Evolutionary conservation across 768 basidiomycete genomes (phyloP), one percentile per base, ranked within the genome.

Genomic region (Cantharellus anzutake): DNA sequence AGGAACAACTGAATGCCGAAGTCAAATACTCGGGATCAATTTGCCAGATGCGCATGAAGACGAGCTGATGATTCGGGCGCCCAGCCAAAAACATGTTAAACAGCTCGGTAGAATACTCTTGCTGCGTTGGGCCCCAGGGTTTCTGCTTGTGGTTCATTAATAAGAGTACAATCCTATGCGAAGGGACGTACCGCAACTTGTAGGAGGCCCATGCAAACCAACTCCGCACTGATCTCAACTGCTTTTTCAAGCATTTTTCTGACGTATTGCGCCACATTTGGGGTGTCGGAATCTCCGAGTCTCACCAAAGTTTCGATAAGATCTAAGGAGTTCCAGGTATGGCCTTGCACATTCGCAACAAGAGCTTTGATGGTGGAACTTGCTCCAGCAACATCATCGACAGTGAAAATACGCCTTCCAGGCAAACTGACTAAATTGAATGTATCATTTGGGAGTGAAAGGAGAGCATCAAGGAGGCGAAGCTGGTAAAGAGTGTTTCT

Each of bases 11-110:
- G 71, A 98, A 86, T 4, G 90, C 89, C 60, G 82, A 78, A 3
- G 90, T 83, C 57, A 98, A 78, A 69, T 92, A 88, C 0, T 81
- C 74, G 0, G 86, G 87, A 66, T 91, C 81, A 50, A 88, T 84
- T 67, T 93, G 88, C 86, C 89, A 93, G 59, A 99, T 82, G 55
- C 91, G 80, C 81, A 94, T 91, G 73, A 98, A 97, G 60, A 97
- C 92, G 4, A 99, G 79, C 64, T 96, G 90, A 66, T 96, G 91
- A 65, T 92, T 92, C 4, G 91, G 91, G 66, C 93, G 87, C 14
- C 90, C 88, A 20, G 82, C 83, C 48, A 97, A 75, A 73, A 97
- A 97, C 81, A 90, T 86, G 42, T 81, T 77, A 56, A 98, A 75
- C 11, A 97, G 74, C 64, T 85, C 84, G 60, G 83, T 80, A 2